Evolutionary conservation across 768 basidiomycete genomes (phyloP), one percentile per base, ranked within the genome.

Genomic region (Mycena rosella): DNA sequence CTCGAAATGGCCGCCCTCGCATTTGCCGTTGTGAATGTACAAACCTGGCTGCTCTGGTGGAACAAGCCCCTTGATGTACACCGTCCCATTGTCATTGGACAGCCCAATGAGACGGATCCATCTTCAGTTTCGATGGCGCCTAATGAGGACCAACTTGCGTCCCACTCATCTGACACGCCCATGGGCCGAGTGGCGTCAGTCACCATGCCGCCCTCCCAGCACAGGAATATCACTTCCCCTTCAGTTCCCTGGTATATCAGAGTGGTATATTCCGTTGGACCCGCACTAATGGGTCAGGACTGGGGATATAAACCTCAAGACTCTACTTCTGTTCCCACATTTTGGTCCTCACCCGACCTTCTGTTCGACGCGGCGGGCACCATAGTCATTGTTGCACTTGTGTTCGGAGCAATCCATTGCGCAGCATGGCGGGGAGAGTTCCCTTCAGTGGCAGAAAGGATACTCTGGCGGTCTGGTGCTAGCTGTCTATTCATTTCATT

Each of bases 41-140:
- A 74, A 3, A 77, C 71, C 14, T 82, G 80, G 63, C 30, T 59
- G 1, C 52, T 79, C 5, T 83, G 83, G 82, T 82, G 78, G 81
- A 45, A 76, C 29, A 84, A 84, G 67, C 83, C 82, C 3, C 71
- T 77, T 18, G 76, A 79, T 56, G 77, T 81, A 0, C 69, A 38
- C 8, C 8, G 9, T 3, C 9, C 38, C 7, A 38, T 38, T 38
- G 9, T 14, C 9, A 38, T 38, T 17, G 38, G 38, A 15, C 38
- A 7, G 6, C 32, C 32, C 32, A 34, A 11, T 34, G 32, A 61
- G 13, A n/a, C n/a, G n/a, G 67, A 59, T n/a, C 74, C 74, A 2
- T 65, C 78, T 34, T 54, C 57, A 14, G 30, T 70, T 26, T 15
- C 9, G 17, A 6, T 24, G 7, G 24, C 22, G 5, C 10, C 3